These are phyloP conservation scores for Lasiodiplodia theobromae DNA, from an alignment of 2,329 filamentous ascomycete genomes.

Conservation along the genomic window DNA sequence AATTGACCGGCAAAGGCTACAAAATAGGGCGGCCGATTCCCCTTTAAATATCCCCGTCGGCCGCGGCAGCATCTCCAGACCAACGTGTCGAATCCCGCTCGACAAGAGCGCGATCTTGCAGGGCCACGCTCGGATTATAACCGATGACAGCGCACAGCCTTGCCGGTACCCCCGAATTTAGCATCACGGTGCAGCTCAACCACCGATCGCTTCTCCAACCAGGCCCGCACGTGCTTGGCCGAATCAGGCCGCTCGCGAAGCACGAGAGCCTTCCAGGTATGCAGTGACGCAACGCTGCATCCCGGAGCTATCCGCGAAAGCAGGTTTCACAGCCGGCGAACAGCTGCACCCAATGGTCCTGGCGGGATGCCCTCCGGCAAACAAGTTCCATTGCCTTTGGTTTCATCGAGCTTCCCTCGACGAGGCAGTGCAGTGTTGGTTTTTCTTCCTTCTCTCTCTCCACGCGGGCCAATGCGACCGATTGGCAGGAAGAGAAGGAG, in stretches of 20 bases:
- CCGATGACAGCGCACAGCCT: conserved; percentile 22
- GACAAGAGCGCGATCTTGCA: conserved; percentile 9
- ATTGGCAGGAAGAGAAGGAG: conserved; percentile 4
- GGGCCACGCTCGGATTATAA: conserved; percentile 1
- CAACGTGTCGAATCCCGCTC: background rate
- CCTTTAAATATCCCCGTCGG: background rate
- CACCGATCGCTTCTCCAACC: conserved; percentile 13
- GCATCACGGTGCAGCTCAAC: conserved; percentile 6
- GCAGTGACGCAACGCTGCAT: conserved; percentile 26
- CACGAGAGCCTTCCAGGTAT: conserved; percentile 21
- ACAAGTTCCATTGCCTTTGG: background rate
- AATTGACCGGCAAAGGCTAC: background rate
- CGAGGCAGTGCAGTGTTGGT: conserved; percentile 1
- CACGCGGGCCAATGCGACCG: background rate
- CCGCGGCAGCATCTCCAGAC: background rate
- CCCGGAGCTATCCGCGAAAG: conserved; percentile 21
- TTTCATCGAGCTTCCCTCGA: background rate
- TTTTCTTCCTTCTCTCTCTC: background rate
- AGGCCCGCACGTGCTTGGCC: conserved; percentile 11
- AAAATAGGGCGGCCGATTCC: background rate
- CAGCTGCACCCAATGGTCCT: background rate
- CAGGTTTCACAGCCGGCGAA: conserved; percentile 21
- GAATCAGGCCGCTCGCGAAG: conserved; percentile 7
- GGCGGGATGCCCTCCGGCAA: background rate
- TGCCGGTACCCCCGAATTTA: background rate